phyloP scores from a whole-genome alignment of 495 filamentous ascomycete species.

The Aspergillus ellipticus region DNA sequence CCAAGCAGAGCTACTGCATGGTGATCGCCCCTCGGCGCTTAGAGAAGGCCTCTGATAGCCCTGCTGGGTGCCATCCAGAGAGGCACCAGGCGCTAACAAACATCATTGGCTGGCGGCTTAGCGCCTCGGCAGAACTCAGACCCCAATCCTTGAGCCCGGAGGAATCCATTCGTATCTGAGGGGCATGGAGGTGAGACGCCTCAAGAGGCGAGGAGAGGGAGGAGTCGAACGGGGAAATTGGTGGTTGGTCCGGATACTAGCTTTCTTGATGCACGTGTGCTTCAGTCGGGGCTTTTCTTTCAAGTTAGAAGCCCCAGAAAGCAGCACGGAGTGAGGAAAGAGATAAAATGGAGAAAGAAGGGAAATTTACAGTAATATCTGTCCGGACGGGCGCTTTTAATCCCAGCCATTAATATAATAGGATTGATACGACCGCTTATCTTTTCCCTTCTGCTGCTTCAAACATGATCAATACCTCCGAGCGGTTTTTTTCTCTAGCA shows the following conservation, averaged over 20 bases:
- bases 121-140: constrained; percentile 2
- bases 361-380: too few relatives aligned
- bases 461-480: background rate
- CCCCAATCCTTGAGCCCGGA: background rate
- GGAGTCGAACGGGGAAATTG: background rate
- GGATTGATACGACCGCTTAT: too few relatives aligned
- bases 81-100: background rate
- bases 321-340: background rate
- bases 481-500: background rate
- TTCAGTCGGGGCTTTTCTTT: too few relatives aligned
- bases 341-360: too few relatives aligned
- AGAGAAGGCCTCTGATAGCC: constrained; percentile 7
- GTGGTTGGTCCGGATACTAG: background rate
- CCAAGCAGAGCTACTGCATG: constrained; percentile 13
- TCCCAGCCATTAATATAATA: too few relatives aligned
- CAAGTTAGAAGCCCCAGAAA: background rate
- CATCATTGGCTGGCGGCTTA: constrained; percentile 7
- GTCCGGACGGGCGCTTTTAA: too few relatives aligned
- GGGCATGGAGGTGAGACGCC: background rate
- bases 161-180: background rate
- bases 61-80: background rate
- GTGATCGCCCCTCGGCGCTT: constrained; percentile 14
- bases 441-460: too few relatives aligned
- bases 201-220: background rate
- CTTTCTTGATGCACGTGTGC: background rate